These are phyloP conservation scores for Simplicillium aogashimaense DNA, from an alignment of 2,329 filamentous ascomycete genomes.

Conservation along the genomic window DNA sequence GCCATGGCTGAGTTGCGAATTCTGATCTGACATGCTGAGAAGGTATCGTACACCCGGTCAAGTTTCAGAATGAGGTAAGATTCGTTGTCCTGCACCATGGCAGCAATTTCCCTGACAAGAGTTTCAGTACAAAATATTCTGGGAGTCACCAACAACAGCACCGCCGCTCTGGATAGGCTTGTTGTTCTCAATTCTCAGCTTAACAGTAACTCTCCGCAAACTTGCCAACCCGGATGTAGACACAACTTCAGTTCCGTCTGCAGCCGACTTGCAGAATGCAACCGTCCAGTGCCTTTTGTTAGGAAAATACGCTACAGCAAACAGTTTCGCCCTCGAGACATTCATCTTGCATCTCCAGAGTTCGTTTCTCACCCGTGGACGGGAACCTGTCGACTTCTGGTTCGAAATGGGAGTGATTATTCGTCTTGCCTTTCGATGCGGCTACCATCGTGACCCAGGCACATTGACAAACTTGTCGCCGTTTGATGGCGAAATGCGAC, in stretches of 20 bases:
- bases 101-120: neutral
- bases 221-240: constrained; percentile 11
- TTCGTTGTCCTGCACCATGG: constrained; percentile 9
- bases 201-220: constrained; percentile 21
- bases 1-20: too few relatives aligned
- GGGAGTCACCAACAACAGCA: constrained; percentile 23
- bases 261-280: constrained; percentile 11
- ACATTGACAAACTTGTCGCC: constrained; percentile 26
- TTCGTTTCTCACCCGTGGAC: constrained; percentile 16
- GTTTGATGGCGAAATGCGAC: constrained; percentile 38
- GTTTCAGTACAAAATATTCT: constrained; percentile 31
- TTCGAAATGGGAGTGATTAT: constrained; percentile 31
- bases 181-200: constrained; percentile 30
- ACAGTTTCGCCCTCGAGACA: constrained; percentile 32
- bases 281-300: constrained; percentile 31
- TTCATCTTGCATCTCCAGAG: constrained; percentile 28
- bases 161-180: constrained; percentile 35
- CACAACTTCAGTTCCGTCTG: constrained; percentile 10
- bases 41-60: constrained; percentile 16
- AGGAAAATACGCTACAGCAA: constrained; percentile 30
- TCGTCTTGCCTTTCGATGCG: constrained; percentile 35
- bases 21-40: too few relatives aligned
- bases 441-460: constrained; percentile 35
- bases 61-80: constrained; percentile 12
- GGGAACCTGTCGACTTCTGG: constrained; percentile 29